phyloP scores from a whole-genome alignment of 371 early-diverging fungal species.

The Batkoa obscura region DNA sequence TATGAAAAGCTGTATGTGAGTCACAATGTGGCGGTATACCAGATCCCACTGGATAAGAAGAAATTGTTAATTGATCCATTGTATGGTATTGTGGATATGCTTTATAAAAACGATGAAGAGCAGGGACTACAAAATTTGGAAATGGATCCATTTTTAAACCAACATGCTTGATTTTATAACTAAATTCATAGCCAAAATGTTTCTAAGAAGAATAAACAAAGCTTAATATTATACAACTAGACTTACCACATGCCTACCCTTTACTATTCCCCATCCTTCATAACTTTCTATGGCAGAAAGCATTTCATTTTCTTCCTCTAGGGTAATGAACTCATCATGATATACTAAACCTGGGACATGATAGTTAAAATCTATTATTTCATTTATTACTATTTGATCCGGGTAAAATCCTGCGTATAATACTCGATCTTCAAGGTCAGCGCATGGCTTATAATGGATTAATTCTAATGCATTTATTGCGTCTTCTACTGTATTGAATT shows the following conservation, averaged over 20 bases:
- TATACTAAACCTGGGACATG: constrained; percentile 8
- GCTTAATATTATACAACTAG: neutral
- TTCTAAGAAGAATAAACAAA: constrained; percentile 5
- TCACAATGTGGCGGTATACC: constrained; percentile 14
- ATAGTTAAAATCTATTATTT: constrained; percentile 1
- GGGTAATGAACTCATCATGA: constrained; percentile 7
- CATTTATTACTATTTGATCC: constrained; percentile 2
- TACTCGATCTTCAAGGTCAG: neutral
- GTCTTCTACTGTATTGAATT: constrained; percentile 3
- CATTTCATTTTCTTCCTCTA: constrained; percentile 7
- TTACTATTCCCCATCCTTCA: constrained; percentile 4
- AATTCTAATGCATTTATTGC: neutral
- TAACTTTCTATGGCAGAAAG: neutral
- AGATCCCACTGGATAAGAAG: constrained; percentile 9
- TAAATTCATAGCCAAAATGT: constrained; percentile 10
- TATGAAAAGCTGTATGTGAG: constrained; percentile 9
- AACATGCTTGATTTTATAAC: constrained; percentile 8
- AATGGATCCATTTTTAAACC: neutral
- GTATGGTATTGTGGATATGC: neutral
- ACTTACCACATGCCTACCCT: constrained; percentile 8
- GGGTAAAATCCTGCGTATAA: constrained; percentile 8
- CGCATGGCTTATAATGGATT: constrained; percentile 5
- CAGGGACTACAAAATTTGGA: neutral
- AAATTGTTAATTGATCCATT: constrained; percentile 9
- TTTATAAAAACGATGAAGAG: neutral